These are phyloP conservation scores for Elongisporangium senticosum DNA, from an alignment of 352 stramenopile species.

Conservation along the genomic window DNA sequence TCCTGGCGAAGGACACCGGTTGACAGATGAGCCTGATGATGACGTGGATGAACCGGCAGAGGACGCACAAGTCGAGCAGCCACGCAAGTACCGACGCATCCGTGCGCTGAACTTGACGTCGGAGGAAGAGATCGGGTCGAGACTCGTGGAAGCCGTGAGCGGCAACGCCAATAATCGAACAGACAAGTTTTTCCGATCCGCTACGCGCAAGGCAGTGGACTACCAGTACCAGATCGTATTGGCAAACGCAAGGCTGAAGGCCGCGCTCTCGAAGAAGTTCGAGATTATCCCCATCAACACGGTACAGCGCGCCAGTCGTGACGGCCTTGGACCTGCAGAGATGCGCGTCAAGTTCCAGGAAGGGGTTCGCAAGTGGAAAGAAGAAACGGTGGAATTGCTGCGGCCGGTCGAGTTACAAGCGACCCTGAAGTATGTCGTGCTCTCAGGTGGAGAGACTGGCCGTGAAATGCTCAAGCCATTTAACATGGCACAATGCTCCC, in stretches of 20 bases:
- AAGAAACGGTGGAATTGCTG: constrained; percentile 66
- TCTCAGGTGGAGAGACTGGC: constrained; percentile 72
- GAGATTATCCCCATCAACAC: constrained; percentile 30
- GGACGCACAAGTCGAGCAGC: constrained; percentile 2
- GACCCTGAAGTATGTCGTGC: constrained; percentile 77
- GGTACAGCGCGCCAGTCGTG: constrained; percentile 6
- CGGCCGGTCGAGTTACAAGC: constrained; percentile 61
- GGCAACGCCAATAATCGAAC: constrained; percentile 40
- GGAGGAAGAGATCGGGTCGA: constrained; percentile 71
- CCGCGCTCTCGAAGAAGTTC: constrained; percentile 54
- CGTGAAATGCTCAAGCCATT: constrained; percentile 88
- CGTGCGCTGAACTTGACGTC: constrained; percentile 57
- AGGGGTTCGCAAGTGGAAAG: constrained; percentile 71
- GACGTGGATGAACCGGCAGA: neutral
- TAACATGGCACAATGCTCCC: constrained; percentile 85
- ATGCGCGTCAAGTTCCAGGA: constrained; percentile 79
- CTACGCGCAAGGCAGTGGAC: constrained; percentile 70
- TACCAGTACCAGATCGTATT: constrained; percentile 76
- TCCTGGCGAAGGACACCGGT: constrained; percentile 34
- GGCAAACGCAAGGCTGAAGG: constrained; percentile 68
- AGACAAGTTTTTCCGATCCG: constrained; percentile 75
- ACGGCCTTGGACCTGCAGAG: constrained; percentile 15
- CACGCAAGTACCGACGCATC: constrained; percentile 47
- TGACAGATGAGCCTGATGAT: constrained; percentile 18
- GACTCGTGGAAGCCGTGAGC: constrained; percentile 61